Evolutionary conservation across 129 eudicot species (phyloP).

Genomic region (Cynara cardunculus): DNA sequence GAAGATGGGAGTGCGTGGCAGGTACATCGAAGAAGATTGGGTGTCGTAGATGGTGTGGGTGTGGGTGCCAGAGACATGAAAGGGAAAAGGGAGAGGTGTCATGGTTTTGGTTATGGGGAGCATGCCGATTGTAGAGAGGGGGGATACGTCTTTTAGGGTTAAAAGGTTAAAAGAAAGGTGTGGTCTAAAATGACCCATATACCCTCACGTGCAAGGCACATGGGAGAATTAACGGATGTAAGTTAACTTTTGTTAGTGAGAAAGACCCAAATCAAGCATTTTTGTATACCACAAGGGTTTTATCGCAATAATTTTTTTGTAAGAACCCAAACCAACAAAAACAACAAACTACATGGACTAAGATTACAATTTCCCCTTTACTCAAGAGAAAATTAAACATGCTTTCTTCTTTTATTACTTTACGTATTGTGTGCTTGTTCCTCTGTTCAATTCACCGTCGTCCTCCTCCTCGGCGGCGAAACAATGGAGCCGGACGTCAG

Average conservation of each 20-base stretch:
- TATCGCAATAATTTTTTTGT: too few relatives aligned
- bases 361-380: too few relatives aligned
- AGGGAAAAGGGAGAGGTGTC: not conserved
- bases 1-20: not conserved
- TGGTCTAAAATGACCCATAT: not conserved
- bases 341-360: too few relatives aligned
- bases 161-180: not conserved
- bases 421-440: not conserved
- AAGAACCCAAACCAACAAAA: too few relatives aligned
- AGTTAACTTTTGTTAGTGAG: too few relatives aligned
- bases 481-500: constrained; percentile 96
- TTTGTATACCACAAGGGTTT: too few relatives aligned
- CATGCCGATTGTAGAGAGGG: not conserved
- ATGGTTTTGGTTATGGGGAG: not conserved
- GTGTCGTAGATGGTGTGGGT: not conserved
- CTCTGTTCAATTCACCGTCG: not conserved
- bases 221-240: not conserved
- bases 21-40: not conserved
- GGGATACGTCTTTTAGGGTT: not conserved
- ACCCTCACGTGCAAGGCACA: not conserved
- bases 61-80: not conserved
- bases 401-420: not conserved
- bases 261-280: too few relatives aligned
- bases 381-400: too few relatives aligned
- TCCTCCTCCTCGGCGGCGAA: not conserved